Evolutionary conservation across 177 flowering plant genomes (phyloP), one percentile per base, ranked within the genome.

Genomic region (Telopea speciosissima): DNA sequence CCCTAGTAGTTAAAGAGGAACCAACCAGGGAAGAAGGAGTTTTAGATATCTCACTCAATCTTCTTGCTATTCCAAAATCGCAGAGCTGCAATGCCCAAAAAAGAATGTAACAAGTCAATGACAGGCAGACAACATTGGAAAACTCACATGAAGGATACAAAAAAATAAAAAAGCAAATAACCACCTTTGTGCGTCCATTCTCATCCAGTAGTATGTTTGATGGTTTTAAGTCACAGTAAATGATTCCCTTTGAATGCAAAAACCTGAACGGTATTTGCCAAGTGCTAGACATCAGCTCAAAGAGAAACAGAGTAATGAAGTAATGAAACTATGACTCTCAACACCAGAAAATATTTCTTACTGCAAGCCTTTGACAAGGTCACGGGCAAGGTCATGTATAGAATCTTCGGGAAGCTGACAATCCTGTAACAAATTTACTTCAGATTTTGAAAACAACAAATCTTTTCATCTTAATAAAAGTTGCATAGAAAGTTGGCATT

Each of bases 151-250:
- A 44, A 28, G 24, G 59, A 52, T 21, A 8, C 1, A 23, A 70
- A 44, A 73, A 33, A 23, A 33, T 31, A 56, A 68, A 44, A 19
- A 8, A 62, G 24, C 52, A 17, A 31, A 17, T 21, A 28, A 25
- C 26, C 82, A 96, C 99, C 97, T 96, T 96, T 45, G 85, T 85
- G 63, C 70, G 89, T 19, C 98, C 98, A 87, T 91, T 89, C 80
- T 96, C 99, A 77, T 96, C 99, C 66, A 96, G 71, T n/a, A 96
- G 81, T 74, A 96, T 86, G 75, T 96, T 96, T 73, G 98, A 93
- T 67, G 99, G 99, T 74, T 96, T 96, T 63, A 96, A 74, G 77
- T 96, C 99, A 82, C 97, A 87, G 76, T 96, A 96, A 52, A 91
- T 88, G 28, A 90, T 87, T 69, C 99, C 99, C 70, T 89, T 89